Evolutionary conservation across 371 early-diverging fungal genomes (phyloP).

Genomic region (Rhizopus arrhizus): DNA sequence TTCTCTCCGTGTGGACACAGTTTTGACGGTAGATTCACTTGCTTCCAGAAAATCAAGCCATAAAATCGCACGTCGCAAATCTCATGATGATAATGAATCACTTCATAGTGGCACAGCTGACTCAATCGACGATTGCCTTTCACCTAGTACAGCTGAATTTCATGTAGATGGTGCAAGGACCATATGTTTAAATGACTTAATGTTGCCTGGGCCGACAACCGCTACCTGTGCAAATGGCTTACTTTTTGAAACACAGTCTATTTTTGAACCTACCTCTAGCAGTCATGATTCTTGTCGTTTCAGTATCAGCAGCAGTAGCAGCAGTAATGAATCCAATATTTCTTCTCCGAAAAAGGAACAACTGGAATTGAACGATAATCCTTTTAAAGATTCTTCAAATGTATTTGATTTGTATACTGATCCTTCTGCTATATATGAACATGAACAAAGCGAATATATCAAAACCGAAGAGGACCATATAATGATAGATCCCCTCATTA

Average conservation of each 20-base stretch:
- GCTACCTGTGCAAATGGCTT: constrained; percentile 7
- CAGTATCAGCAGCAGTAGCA: constrained; percentile 23
- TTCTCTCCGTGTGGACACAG: constrained; percentile 35
- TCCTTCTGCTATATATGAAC: constrained; percentile 19
- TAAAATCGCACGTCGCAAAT: not conserved
- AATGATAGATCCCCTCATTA: not conserved
- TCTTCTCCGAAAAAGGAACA: constrained; percentile 11
- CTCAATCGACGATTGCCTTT: constrained; percentile 46
- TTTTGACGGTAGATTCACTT: constrained; percentile 24
- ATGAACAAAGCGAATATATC: constrained; percentile 27
- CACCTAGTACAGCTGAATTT: constrained; percentile 16
- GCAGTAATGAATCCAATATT: constrained; percentile 16
- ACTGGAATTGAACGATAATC: constrained; percentile 9
- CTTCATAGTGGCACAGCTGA: constrained; percentile 47
- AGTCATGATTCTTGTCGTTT: constrained; percentile 11
- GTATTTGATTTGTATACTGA: constrained; percentile 27
- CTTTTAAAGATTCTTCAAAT: constrained; percentile 21
- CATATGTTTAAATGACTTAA: constrained; percentile 14
- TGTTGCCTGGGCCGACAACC: constrained; percentile 18
- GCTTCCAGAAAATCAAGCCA: constrained; percentile 15
- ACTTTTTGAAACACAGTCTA: constrained; percentile 9
- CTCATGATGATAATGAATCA: constrained; percentile 28
- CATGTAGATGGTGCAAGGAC: constrained; percentile 6
- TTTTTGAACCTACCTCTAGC: constrained; percentile 1
- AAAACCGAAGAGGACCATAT: constrained; percentile 28